Evolutionary conservation across 306 rosid species (phyloP), one percentile per base, ranked within the genome.

Genomic region (Lathyrus sativus): DNA sequence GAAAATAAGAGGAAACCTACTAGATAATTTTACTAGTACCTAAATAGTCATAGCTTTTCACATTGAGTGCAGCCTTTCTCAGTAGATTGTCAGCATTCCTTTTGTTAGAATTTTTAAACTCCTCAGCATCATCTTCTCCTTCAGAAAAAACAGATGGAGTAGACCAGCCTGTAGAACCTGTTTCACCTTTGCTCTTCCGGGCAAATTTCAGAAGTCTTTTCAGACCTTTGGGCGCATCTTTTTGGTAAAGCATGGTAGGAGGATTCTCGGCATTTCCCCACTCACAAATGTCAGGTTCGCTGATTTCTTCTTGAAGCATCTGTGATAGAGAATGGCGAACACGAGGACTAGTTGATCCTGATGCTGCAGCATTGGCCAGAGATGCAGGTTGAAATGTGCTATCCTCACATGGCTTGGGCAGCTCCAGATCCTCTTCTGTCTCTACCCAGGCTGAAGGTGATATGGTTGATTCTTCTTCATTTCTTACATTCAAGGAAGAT

Each of bases 191-290:
- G 86, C 85, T 86, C 87, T 90, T 93, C 82, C 96, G 83, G 64
- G 98, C 97, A 82, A 93, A 93, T 65, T 90, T 93, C 71, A 93
- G 59, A 53, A 93, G 96, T 77, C 98, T 86, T 85, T 93, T 93
- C 59, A 93, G 72, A 68, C 98, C 98, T 85, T 90, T 93, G 13
- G 98, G 95, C 39, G 95, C 90, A 74, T 91, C 98, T 73, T 87
- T 93, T 62, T 86, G 98, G 85, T 75, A 88, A 68, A 86, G 76
- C 78, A 86, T 84, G 66, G 82, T 72, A 10, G 98, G 95, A 76
- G 96, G 97, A 53, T 83, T 90, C 84, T 88, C 98, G 7, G 97
- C 97, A 81, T 84, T 90, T 66, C 97, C 97, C 98, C 98, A 93
- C 53, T 93, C 97, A 31, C 73, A 42, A 56, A 49, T 82, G 66